Percentiles rank a stretch among this genome's conserved stretches.
phyloP scores from a whole-genome alignment of 306 rosid species.

The Sophora flavescens region DNA sequence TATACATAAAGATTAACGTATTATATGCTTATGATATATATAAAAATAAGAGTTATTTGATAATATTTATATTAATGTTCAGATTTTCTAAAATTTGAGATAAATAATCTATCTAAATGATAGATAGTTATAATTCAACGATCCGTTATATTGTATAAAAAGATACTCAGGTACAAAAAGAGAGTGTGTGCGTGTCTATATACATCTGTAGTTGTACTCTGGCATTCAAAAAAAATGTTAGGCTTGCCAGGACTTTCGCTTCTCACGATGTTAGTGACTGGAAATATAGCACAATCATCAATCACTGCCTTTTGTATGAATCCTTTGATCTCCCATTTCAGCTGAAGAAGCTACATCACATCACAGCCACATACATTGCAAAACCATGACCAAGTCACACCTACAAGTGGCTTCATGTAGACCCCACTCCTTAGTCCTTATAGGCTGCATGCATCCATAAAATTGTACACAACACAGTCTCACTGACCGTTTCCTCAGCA shows the following conservation, averaged over 20 bases:
- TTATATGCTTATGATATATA: too few relatives aligned
- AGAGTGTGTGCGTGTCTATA: too few relatives aligned
- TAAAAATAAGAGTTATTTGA: too few relatives aligned
- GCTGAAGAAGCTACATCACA: constrained; percentile 34
- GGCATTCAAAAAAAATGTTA: not conserved
- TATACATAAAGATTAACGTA: too few relatives aligned
- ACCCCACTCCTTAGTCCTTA: constrained; percentile 24
- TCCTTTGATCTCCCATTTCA: constrained; percentile 38
- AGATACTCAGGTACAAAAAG: too few relatives aligned
- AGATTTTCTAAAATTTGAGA: too few relatives aligned
- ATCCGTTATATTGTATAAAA: too few relatives aligned
- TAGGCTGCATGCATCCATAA: not conserved
- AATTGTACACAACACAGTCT: not conserved
- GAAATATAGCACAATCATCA: constrained; percentile 14
- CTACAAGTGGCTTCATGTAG: constrained; percentile 28
- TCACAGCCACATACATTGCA: constrained; percentile 48
- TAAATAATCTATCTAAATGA: too few relatives aligned
- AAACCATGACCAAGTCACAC: constrained; percentile 43
- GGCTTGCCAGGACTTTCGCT: constrained; percentile 36
- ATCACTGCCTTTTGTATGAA: not conserved
- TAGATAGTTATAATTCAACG: too few relatives aligned
- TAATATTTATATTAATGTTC: too few relatives aligned
- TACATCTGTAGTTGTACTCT: too few relatives aligned
- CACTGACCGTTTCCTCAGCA: constrained; percentile 58
- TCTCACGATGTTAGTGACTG: not conserved